Evolutionary conservation across 176 grass and related monocot species (phyloP).

Genomic region (Carex littledalei): DNA sequence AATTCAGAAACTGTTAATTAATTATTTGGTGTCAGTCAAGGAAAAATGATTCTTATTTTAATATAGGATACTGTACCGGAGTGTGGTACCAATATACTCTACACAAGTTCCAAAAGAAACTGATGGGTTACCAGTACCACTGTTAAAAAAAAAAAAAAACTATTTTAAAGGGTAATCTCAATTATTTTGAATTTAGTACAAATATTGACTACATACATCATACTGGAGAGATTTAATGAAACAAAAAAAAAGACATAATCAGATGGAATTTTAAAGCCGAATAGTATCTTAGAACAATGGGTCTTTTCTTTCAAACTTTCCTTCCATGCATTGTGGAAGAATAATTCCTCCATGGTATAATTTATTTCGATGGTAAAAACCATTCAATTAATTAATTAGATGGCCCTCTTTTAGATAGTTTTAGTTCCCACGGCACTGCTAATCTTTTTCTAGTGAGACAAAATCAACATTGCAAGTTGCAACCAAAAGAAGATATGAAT

Average conservation of each 20-base stretch:
- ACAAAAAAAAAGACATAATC: not conserved
- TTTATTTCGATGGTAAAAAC: not conserved
- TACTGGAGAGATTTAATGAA: too few relatives aligned
- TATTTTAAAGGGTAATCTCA: too few relatives aligned
- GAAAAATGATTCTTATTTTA: too few relatives aligned
- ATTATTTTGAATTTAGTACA: too few relatives aligned
- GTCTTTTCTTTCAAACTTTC: not conserved
- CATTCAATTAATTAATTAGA: not conserved
- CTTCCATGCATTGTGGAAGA: slow-evolving; percentile 13
- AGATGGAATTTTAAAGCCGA: not conserved
- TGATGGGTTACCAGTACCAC: too few relatives aligned
- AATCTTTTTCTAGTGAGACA: slow-evolving; percentile 3
- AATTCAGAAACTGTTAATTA: too few relatives aligned
- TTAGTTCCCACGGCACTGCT: not conserved
- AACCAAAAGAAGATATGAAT: not conserved
- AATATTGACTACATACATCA: too few relatives aligned
- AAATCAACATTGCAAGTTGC: not conserved
- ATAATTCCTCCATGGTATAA: not conserved
- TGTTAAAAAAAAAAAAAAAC: too few relatives aligned
- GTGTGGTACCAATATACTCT: too few relatives aligned
- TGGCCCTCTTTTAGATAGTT: not conserved
- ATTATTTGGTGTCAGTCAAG: too few relatives aligned
- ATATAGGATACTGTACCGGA: too few relatives aligned
- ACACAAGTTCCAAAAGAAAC: too few relatives aligned
- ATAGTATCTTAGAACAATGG: not conserved